A percentile compares a stretch with the other conserved stretches of the same genome.
Conservation (phyloP, 164 flowering plant genomes). For the Amborella trichopoda region DNA sequence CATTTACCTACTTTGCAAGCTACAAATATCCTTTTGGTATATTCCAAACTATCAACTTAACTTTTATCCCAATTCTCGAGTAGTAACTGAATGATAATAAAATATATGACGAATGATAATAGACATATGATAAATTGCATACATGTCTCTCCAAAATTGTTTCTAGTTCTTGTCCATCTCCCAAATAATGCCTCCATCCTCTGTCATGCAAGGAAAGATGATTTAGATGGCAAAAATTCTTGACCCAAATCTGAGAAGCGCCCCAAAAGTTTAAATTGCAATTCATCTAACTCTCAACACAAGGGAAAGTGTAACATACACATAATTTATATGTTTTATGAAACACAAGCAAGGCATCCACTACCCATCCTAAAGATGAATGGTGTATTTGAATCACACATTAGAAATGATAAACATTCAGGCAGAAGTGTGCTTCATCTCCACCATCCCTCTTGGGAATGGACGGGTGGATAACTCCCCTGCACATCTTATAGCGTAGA, state of each 20-base stretch:
- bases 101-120: too few relatives aligned
- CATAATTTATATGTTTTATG: neutral
- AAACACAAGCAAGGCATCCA: neutral
- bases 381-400: neutral
- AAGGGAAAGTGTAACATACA: neutral
- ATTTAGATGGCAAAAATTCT: neutral
- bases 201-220: slow-evolving; percentile 23
- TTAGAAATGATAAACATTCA: neutral
- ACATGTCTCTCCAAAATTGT: too few relatives aligned
- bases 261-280: neutral
- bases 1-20: too few relatives aligned
- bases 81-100: too few relatives aligned
- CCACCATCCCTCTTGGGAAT: neutral
- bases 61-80: too few relatives aligned
- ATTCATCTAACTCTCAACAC: neutral
- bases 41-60: too few relatives aligned
- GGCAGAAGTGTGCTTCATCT: neutral
- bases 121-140: too few relatives aligned
- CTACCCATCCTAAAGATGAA: neutral
- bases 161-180: slow-evolving; percentile 30
- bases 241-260: neutral
- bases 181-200: slow-evolving; percentile 67
- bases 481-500: neutral
- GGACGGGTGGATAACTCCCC: neutral
- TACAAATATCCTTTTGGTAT: too few relatives aligned